Evolutionary conservation across 1,284 basidiomycete species (phyloP), one percentile per base, ranked within the genome.

Genomic region (Moesziomyces antarcticus): DNA sequence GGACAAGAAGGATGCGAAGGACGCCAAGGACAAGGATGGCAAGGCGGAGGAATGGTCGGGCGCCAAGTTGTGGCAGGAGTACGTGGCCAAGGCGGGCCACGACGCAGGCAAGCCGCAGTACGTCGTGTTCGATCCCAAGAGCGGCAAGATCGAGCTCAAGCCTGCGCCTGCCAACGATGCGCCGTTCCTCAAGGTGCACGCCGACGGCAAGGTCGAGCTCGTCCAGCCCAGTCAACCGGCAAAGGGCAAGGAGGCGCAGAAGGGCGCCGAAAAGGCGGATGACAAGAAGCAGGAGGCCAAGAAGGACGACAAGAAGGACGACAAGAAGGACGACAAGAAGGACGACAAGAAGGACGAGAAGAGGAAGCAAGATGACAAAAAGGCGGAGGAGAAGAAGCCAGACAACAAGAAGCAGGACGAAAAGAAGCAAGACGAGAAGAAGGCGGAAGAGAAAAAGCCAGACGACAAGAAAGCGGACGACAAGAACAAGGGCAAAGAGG

Each of bases 51-150:
- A 62, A 41, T 69, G 66, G 66, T 63, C 66, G 1, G 56, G 66
- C 13, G 66, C 60, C 3, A 58, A 63, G 24, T 40, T 64, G 6
- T 69, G 60, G 55, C 35, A 45, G 1, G 66, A 69, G 45, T 63
- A 56, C 41, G 52, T 58, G 1, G 56, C 56, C 10, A 58, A 63
- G 20, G 44, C 48, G 5, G 60, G 60, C 0, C 30, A 16, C 3
- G 45, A 41, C 16, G 35, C 37, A 10, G 33, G 5, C 24, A 50
- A n/a, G 1, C 66, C 66, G 3, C 56, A 69, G 53, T 69, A 63
- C 20, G 66, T 64, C n/a, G 56, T 49, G 18, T 69, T 69, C 44
- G 59, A 69, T 53, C 44, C 66, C 9, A 59, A 58, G 53, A 48
- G 48, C 22, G 56, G 44, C 18, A 57, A 63, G 53, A 62, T 69